Base-by-base conservation (phyloP, 176 grass and related monocot genomes). In the Cenchrus fungigraminus region DNA sequence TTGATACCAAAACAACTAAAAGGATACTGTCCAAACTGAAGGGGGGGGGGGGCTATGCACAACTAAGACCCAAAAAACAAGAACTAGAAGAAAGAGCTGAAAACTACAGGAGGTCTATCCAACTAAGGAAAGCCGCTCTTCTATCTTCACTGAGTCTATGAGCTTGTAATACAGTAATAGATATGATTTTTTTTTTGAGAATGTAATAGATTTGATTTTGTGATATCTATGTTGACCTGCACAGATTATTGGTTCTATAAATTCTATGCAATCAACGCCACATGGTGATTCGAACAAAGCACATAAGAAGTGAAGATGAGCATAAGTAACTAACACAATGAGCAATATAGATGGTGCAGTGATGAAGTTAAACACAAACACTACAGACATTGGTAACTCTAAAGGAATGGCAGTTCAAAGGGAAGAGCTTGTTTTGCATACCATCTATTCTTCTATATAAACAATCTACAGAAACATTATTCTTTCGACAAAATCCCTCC, bases 401-500 rank as follows among this genome's bases (percentile, higher is more conserved):
- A 58, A 58, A 58, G 31, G 53, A 76, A 74, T 40, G 25, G 7
- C 47, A 79, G 34, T 50, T 11, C 28, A 89, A 85, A 76, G 65
- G 44, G 25, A 70, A 86, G 49, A 67, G 6, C 25, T 40, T 51
- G 29, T 16, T 20, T 54, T 79, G 83, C 77, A 63, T 81, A 98
- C 96, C 96, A 54, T 94, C 96, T 74, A 53, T 66, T 93, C 79
- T 95, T 79, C 81, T 98, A 78, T 87, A 94, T 40, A 98, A 74
- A 73, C 28, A 68, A 79, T 87, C 85, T 54, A 95, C 11, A 8
- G 87, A 59, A 45, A 93, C 68, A 59, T 80, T 90, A 86, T 98
- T 98, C 81, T 93, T 98, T 65, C 91, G 85, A 87, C 93, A 98
- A 78, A 98, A 98, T 57, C 96, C 93, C 69, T 95, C 80, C 56